Base-by-base conservation (phyloP, 2,329 filamentous ascomycete genomes). In the Stenocarpella maydis region DNA sequence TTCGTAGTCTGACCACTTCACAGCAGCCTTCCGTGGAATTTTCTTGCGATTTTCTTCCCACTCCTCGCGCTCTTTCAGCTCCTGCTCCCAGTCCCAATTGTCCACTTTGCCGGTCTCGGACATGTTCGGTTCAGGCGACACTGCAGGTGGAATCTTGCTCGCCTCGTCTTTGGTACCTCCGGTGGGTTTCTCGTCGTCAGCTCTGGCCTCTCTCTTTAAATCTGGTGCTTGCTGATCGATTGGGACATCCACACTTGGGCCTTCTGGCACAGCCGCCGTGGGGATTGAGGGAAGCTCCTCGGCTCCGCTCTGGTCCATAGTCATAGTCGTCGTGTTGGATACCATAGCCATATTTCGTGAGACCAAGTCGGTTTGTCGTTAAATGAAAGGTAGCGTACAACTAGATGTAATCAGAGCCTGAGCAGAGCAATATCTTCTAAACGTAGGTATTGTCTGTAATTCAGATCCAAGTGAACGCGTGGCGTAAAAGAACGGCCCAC, bases 1-100 rank as follows among this genome's bases (percentile, higher is more conserved):
- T 14, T 70, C 58, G 63, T 72, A 73, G 39, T 73, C 61, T 76
- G 41, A 58, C 65, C 65, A 67, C 24, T 50, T 67, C 19, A 67
- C 53, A 15, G 21, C 34, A n/a, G 43, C 43, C 7, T 60, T 58
- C 53, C 28, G 24, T 19, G 65, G 53, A 26, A 49, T 4, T 15
- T 60, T 49, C 17, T 24, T 55, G 8, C 52, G 39, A 7, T 19
- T 34, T 15, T 47, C 26, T n/a, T 55, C 65, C 65, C 50, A 55
- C 3, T 24, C 19, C 6, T 63, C 41, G 4, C 58, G n/a, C n/a
- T 24, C 31, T 58, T 37, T n/a, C 6, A 6, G 21, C 3, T 58
- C 28, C 31, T 49, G 10, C 1, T 14, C 41, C n/a, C 37, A 24
- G 15, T 34, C 58, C n/a, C 4, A 6, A 6, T 39, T 26, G 24